Base-by-base conservation (phyloP, 2,329 filamentous ascomycete genomes). In the Harringtonia aguacate region DNA sequence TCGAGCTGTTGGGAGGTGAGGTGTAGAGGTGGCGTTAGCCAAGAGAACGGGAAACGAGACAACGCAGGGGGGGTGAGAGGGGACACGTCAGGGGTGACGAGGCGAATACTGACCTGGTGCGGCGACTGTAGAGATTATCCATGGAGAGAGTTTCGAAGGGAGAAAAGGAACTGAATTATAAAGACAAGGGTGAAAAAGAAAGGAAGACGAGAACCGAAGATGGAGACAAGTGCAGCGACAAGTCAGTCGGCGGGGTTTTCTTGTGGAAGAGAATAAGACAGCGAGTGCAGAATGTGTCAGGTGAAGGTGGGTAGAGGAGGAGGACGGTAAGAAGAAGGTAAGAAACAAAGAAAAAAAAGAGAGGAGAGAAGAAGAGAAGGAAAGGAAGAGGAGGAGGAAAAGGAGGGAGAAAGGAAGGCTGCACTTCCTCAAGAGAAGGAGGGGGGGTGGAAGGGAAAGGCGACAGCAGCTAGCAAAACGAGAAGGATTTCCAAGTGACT, bases 111-210 rank as follows among this genome's bases (percentile, higher is more conserved):
- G 73, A 89, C 85, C 87, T 88, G 67, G 81, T 83, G 67, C 86
- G 83, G 66, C 86, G 82, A 67, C 78, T 83, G 85, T 86, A 90
- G 71, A 79, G 67, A 61, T 73, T 75, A 64, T 77, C 75, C 75
- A 79, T 79, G 61, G 62, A 67, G 65, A 61, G 50, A 50, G 28
- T 12, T 43, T 53, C 50, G 46, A 27, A 27, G 24, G 46, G 39
- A 49, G 50, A 48, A 45, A 49, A 43, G 47, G 38, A 49, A 48
- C 50, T 48, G 45, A 44, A 44, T 41, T 45, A 49, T 44, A 47
- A 30, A 36, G 36, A 17, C 12, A 18, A 17, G 22, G 40, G 47
- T 36, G 50, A 50, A 51, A 47, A 47, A 41, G 35, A 36, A 33
- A 12, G 6, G 36, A 37, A 20, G 15, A 6, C 20, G 20, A 37